Percentiles rank a stretch among this genome's conserved stretches.
Evolutionary conservation across 225 moss, liverwort and hornwort species (phyloP).

Genomic region (Ulota crispa): DNA sequence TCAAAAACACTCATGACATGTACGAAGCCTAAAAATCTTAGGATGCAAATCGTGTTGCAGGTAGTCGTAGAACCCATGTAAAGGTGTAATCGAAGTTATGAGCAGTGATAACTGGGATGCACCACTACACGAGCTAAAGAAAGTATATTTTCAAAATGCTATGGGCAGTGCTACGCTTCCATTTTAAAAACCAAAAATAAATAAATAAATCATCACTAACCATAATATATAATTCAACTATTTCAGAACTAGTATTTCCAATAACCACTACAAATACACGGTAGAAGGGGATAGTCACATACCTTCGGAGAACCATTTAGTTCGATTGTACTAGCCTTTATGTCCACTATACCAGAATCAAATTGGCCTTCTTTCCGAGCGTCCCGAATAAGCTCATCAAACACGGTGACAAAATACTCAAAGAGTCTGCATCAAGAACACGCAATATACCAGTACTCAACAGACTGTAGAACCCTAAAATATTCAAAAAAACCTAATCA

Average conservation of each 20-base stretch:
- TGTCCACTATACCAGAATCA: constrained; percentile 97
- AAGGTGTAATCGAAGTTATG: background rate
- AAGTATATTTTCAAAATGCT: background rate
- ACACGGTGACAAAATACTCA: constrained; percentile 88
- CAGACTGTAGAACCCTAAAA: background rate
- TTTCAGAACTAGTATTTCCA: background rate
- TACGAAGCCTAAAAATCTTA: background rate
- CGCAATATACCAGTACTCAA: background rate
- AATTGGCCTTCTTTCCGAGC: constrained; percentile 98
- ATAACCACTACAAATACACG: background rate
- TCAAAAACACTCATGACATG: constrained; percentile 16
- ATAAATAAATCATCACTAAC: background rate
- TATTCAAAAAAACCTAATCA: background rate
- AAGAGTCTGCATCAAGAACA: constrained; percentile 61
- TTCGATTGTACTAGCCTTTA: constrained; percentile 85
- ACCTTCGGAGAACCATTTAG: constrained; percentile 81
- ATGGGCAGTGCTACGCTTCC: background rate
- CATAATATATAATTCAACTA: background rate
- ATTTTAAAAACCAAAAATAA: background rate
- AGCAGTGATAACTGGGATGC: background rate
- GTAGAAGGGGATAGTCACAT: constrained; percentile 11
- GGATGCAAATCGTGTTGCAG: background rate
- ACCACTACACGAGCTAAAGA: background rate
- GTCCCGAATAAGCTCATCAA: constrained; percentile 89
- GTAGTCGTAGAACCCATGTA: constrained; percentile 11